Conservation (phyloP, 148 eudicot genomes). For the Chenopodium quinoa region DNA sequence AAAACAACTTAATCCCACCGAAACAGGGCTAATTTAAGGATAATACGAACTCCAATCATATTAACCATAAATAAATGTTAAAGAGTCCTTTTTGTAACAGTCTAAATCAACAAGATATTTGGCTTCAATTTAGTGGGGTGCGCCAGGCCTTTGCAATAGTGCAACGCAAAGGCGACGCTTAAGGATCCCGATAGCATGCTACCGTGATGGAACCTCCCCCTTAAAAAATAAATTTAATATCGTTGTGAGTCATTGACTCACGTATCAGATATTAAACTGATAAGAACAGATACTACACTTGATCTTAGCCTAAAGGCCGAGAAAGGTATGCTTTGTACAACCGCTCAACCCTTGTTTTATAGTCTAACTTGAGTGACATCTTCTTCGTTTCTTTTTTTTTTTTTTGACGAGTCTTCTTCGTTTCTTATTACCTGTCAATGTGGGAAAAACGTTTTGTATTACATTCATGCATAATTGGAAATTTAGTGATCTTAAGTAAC, state of each 20-base stretch:
- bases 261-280: slow-evolving; percentile 87
- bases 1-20: too few species aligned
- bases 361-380: not conserved
- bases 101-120: too few species aligned
- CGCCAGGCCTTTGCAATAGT: slow-evolving; percentile 11
- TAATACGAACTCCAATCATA: too few species aligned
- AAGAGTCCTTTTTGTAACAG: too few species aligned
- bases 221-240: slow-evolving; percentile 45
- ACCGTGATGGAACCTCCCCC: not conserved
- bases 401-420: too few species aligned
- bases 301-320: slow-evolving; percentile 93
- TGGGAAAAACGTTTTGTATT: not conserved
- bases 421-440: not conserved
- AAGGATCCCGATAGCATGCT: not conserved
- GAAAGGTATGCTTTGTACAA: slow-evolving; percentile 29
- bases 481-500: too few species aligned
- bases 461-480: too few species aligned
- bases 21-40: too few species aligned
- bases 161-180: not conserved
- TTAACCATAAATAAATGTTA: too few species aligned
- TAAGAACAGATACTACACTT: slow-evolving; percentile 89
- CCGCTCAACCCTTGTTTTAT: not conserved
- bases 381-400: too few species aligned
- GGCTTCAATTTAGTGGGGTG: not conserved
- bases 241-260: slow-evolving; percentile 49